Evolutionary conservation across 2,329 filamentous ascomycete genomes (phyloP).

Genomic region (Epichloe glyceriae): DNA sequence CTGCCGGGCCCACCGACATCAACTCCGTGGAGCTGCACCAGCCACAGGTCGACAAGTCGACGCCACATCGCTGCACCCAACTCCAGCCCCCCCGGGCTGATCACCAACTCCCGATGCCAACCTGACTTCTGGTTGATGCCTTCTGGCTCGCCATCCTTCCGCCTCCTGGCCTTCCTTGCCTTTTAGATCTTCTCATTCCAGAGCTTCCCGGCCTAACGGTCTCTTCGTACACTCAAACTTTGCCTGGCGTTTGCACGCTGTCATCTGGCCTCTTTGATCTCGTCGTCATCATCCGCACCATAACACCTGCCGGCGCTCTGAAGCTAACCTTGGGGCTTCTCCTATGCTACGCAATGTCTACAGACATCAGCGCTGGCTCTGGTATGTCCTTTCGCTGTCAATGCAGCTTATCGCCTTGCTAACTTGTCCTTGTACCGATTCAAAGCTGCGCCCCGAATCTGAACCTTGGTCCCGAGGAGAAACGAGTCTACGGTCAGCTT

Average conservation of each 20-base stretch:
- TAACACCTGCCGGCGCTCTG: background rate
- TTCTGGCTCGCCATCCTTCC: background rate
- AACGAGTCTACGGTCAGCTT: slow-evolving; percentile 82
- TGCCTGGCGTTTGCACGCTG: too few relatives aligned
- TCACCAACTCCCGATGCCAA: background rate
- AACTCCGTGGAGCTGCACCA: background rate
- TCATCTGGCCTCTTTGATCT: background rate
- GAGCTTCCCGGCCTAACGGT: too few relatives aligned
- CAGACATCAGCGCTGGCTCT: slow-evolving; percentile 13
- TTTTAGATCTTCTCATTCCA: background rate
- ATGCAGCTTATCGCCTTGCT: slow-evolving; percentile 1
- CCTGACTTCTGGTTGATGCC: background rate
- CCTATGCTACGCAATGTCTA: slow-evolving; percentile 12
- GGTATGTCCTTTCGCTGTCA: slow-evolving; percentile 6
- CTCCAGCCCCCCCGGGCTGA: background rate
- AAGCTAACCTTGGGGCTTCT: background rate
- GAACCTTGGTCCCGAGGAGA: slow-evolving; percentile 84
- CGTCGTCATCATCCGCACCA: background rate
- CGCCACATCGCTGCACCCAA: background rate
- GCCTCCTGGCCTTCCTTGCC: background rate
- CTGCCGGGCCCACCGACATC: background rate
- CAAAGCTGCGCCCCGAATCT: slow-evolving; percentile 54
- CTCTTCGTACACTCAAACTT: too few relatives aligned
- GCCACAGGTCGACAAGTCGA: background rate
- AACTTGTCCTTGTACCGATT: slow-evolving; percentile 1